Base-by-base conservation (phyloP, 495 filamentous ascomycete genomes). In the Aspergillus hancockii region DNA sequence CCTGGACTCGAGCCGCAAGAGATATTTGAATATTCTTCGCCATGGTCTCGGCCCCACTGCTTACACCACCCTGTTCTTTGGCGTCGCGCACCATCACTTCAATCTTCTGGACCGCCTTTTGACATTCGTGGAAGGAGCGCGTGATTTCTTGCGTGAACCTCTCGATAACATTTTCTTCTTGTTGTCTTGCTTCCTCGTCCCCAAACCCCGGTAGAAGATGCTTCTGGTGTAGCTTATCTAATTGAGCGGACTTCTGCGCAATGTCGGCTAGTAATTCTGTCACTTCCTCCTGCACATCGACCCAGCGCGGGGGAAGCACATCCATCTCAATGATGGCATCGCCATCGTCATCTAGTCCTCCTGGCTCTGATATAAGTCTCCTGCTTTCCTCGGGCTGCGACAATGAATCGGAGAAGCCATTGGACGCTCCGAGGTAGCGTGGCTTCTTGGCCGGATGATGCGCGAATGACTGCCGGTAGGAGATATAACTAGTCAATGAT, bases 241-340 rank as follows among this genome's bases (percentile, higher is more conserved):
- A 83, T 49, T 87, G 86, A 54, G 88, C 81, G 49, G 90, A 90
- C 72, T 96, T 92, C 58, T 81, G 84, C 55, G 91, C 89, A 60
- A 98, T 90, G 55, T 88, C 86, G 55, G 82, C 78, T n/a, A 98
- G 79, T 18, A 89, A 70, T 36, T 96, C 91, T 8, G 89, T 87
- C 49, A 98, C 92, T 67, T 98, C 93, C 63, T 97, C 94, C 67
- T 91, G 91, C 57, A 97, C 81, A 75, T 98, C 95, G 57, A 92
- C 86, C 95, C 94, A 98, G 53, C 93, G 88, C 40, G 95, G 94
- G 0, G 94, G 95, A 10, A 98, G 81, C 13, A 96, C 79, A 74
- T 97, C 93, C 94, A 98, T 98, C 79, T 98, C 94, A 63, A 98
- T 98, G 52, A 98, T 85, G 18, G 91, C 89, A 71, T 98, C 94